phyloP scores from a whole-genome alignment of 208 protist genomes.

The Leishmania martiniquensis region DNA sequence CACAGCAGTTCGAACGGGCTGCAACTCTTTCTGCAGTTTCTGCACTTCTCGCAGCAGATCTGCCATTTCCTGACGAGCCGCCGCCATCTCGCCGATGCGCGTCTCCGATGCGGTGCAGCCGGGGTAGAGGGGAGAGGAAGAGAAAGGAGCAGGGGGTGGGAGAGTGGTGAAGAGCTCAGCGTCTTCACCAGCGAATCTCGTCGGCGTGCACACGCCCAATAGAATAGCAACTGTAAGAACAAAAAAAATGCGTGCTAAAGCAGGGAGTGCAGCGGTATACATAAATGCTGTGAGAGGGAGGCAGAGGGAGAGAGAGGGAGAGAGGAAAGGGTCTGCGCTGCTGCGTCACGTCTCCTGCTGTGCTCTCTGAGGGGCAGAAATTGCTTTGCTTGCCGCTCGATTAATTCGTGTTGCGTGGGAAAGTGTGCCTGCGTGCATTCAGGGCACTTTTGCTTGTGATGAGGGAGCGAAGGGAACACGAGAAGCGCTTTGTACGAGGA shows the following conservation, averaged over 20 bases:
- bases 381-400: not conserved
- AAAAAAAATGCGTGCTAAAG: not conserved
- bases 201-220: not conserved
- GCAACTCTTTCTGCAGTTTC: conserved; percentile 81
- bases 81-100: conserved; percentile 32
- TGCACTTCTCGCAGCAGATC: conserved; percentile 74
- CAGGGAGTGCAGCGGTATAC: not conserved
- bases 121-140: not conserved
- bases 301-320: not conserved
- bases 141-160: conserved; percentile 11
- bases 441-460: not conserved
- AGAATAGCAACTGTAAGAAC: not conserved
- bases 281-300: too few species aligned
- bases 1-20: conserved; percentile 76
- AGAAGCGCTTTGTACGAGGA: not conserved
- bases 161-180: too few species aligned
- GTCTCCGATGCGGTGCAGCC: not conserved
- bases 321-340: not conserved
- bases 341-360: not conserved
- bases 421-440: not conserved
- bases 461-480: conserved; percentile 1
- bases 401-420: too few species aligned
- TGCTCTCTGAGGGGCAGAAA: not conserved
- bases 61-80: conserved; percentile 46
- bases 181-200: too few species aligned